A percentile compares a stretch with the other conserved stretches of the same genome.
These are phyloP conservation scores for Torulaspora indica DNA, from an alignment of 805 yeast species.

Conservation along the genomic window DNA sequence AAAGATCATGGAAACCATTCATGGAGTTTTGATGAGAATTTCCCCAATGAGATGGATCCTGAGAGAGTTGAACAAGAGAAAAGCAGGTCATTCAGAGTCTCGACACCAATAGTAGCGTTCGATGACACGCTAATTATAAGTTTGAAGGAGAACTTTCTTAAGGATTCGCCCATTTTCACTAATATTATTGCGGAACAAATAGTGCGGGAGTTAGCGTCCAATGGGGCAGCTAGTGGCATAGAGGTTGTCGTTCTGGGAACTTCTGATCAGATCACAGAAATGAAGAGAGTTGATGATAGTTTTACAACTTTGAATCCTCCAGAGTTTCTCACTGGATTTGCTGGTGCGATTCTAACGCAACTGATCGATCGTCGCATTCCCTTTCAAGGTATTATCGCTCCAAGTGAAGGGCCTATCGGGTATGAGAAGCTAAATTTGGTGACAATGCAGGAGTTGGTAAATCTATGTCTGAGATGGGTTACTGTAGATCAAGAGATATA, in stretches of 20 bases:
- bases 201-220: constrained; percentile 9
- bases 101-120: constrained; percentile 22
- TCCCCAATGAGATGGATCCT: constrained; percentile 28
- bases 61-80: constrained; percentile 5
- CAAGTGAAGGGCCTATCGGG: constrained; percentile 61
- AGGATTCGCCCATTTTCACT: constrained; percentile 36
- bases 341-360: constrained; percentile 43
- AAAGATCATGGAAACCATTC: constrained; percentile 9
- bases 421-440: constrained; percentile 46
- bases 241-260: constrained; percentile 24
- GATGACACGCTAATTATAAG: constrained; percentile 21
- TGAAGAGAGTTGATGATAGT: constrained; percentile 29
- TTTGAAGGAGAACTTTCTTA: constrained; percentile 31
- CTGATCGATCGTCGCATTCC: constrained; percentile 14
- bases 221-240: constrained; percentile 36
- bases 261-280: constrained; percentile 28
- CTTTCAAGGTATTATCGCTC: constrained; percentile 28
- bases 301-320: constrained; percentile 47
- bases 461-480: constrained; percentile 16
- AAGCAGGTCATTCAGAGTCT: constrained; percentile 11
- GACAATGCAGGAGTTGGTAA: constrained; percentile 30
- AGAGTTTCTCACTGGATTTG: constrained; percentile 54
- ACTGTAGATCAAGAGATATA: constrained; percentile 14
- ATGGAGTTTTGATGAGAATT: constrained; percentile 28
- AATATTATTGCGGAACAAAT: constrained; percentile 31